Conservation (phyloP, 2,329 filamentous ascomycete species). For the Cercospora zeina region DNA sequence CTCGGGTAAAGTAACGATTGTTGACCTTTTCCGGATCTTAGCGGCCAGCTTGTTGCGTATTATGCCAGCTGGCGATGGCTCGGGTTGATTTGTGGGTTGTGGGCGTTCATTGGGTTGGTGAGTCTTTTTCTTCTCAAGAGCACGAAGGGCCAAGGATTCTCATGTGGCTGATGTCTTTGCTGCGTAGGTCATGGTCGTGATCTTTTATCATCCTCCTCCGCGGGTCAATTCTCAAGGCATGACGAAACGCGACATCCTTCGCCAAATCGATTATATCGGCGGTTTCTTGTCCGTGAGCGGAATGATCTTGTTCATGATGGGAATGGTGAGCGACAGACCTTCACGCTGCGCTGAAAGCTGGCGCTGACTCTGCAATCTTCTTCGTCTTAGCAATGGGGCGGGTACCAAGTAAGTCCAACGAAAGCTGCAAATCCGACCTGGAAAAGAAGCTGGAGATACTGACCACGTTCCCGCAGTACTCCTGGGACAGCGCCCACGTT, state of each 20-base stretch:
- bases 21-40: background rate
- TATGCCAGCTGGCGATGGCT: constrained; percentile 56
- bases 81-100: constrained; percentile 55
- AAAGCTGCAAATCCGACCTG: background rate
- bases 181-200: constrained; percentile 44
- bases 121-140: background rate
- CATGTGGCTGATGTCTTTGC: background rate
- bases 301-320: constrained; percentile 54
- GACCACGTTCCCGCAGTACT: constrained; percentile 24
- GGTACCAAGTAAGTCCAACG: constrained; percentile 27
- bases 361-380: background rate
- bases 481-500: constrained; percentile 38
- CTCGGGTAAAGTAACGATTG: background rate
- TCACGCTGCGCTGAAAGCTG: too few relatives aligned
- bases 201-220: constrained; percentile 58
- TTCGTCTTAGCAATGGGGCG: constrained; percentile 25
- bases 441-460: background rate
- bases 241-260: constrained; percentile 46
- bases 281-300: constrained; percentile 54
- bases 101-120: constrained; percentile 53
- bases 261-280: constrained; percentile 54
- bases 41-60: constrained; percentile 57
- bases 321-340: constrained; percentile 28
- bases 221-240: constrained; percentile 48
- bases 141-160: too few relatives aligned